A percentile compares a stretch with the other conserved stretches of the same genome.
Evolutionary conservation across 306 rosid species (phyloP).

Genomic region (Glycine soja): DNA sequence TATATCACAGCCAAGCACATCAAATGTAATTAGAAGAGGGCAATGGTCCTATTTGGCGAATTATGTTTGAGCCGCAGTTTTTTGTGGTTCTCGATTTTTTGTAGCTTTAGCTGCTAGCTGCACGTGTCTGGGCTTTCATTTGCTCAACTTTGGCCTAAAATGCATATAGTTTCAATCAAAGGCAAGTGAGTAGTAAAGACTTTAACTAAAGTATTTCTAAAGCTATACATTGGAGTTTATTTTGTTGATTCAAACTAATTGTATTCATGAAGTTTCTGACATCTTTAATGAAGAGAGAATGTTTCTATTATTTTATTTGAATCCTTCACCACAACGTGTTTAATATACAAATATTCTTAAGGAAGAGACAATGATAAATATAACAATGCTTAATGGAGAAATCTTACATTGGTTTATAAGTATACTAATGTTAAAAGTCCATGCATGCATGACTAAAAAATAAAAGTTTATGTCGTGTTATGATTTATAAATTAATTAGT

Average conservation of each 20-base stretch:
- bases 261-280: constrained; percentile 38
- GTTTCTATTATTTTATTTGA: constrained; percentile 52
- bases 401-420: neutral
- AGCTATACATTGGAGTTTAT: constrained; percentile 46
- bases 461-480: neutral
- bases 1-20: constrained; percentile 73
- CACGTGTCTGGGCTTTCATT: constrained; percentile 83
- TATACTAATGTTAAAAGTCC: neutral
- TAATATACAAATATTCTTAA: neutral
- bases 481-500: neutral
- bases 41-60: constrained; percentile 79
- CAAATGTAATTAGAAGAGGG: constrained; percentile 70
- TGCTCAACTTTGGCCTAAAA: constrained; percentile 85
- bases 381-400: neutral
- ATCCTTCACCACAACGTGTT: neutral
- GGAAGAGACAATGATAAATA: neutral
- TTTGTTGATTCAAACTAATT: constrained; percentile 23
- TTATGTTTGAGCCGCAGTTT: constrained; percentile 78
- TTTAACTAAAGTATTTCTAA: constrained; percentile 24
- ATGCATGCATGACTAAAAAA: constrained; percentile 28
- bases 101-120: constrained; percentile 76
- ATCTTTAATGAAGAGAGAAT: constrained; percentile 45
- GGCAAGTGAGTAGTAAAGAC: neutral
- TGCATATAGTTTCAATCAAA: constrained; percentile 28
- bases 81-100: constrained; percentile 72